Evolutionary conservation across 2,329 filamentous ascomycete species (phyloP).

Genomic region (Penicillium brevicompactum): DNA sequence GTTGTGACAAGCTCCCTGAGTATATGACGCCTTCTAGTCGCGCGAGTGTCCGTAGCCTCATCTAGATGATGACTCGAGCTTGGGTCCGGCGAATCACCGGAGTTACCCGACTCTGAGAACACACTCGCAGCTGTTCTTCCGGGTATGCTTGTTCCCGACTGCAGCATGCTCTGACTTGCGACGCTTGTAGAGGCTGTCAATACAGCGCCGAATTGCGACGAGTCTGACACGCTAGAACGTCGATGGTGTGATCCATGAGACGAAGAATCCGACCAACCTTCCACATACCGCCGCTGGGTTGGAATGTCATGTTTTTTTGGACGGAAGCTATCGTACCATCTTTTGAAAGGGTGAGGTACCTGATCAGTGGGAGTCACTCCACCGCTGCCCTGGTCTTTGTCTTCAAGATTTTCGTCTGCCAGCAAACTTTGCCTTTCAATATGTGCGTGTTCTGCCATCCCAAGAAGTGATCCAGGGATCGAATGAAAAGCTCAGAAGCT

Average conservation of each 20-base stretch:
- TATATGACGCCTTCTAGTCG: constrained; percentile 74
- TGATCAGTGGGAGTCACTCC: constrained; percentile 11
- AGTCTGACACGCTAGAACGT: constrained; percentile 67
- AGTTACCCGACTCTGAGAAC: constrained; percentile 66
- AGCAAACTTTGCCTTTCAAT: constrained; percentile 2
- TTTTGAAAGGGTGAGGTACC: constrained; percentile 33
- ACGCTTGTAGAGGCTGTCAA: constrained; percentile 81
- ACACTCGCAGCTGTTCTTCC: constrained; percentile 58
- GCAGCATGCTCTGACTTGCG: constrained; percentile 68
- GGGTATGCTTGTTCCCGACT: constrained; percentile 61
- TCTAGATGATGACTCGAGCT: constrained; percentile 58
- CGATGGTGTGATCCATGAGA: constrained; percentile 23
- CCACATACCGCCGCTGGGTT: constrained; percentile 31
- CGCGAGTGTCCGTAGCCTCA: constrained; percentile 68
- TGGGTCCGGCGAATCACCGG: constrained; percentile 58
- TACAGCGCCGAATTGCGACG: constrained; percentile 76
- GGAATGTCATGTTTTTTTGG: constrained; percentile 23
- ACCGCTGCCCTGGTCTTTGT: constrained; percentile 8
- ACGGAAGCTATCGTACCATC: constrained; percentile 44
- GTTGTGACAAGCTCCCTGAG: constrained; percentile 84
- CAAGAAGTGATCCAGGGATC: constrained; percentile 5
- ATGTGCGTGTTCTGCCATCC: constrained; percentile 12
- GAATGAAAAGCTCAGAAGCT: neutral
- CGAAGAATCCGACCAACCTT: constrained; percentile 41
- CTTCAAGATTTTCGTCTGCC: constrained; percentile 3